Conservation (phyloP, 1,284 basidiomycete species). For the Tremellales sp. region DNA sequence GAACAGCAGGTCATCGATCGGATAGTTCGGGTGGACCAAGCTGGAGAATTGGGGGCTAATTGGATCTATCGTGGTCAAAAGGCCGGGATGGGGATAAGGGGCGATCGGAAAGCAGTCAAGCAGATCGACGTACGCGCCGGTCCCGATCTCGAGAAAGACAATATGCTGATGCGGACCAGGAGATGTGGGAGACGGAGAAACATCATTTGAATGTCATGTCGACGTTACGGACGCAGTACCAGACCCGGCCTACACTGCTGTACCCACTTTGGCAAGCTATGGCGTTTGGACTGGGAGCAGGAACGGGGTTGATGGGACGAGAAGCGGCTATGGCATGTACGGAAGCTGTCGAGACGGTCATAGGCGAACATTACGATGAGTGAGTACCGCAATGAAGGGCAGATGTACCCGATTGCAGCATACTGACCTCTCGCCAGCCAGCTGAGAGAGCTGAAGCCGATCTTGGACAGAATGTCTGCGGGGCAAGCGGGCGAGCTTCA, state of each 20-base stretch:
- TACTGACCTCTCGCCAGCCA: constrained; percentile 21
- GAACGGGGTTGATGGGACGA: constrained; percentile 81
- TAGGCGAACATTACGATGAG: constrained; percentile 98
- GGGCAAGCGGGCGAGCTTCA: constrained; percentile 53
- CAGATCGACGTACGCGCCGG: constrained; percentile 74
- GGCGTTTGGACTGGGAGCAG: constrained; percentile 78
- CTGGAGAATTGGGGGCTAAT: constrained; percentile 88
- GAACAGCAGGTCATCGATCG: constrained; percentile 42
- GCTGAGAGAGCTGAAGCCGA: constrained; percentile 31
- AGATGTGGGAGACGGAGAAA: constrained; percentile 97
- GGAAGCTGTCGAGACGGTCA: constrained; percentile 94
- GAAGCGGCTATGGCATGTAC: constrained; percentile 98
- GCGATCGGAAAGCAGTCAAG: constrained; percentile 59
- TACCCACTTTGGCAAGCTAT: constrained; percentile 78
- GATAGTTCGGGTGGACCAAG: constrained; percentile 78
- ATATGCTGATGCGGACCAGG: constrained; percentile 50
- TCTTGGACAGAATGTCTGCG: constrained; percentile 30
- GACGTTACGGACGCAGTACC: constrained; percentile 75
- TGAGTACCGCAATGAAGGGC: no score
- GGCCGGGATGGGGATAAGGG: constrained; percentile 60
- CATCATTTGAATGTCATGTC: constrained; percentile 85
- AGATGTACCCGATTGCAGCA: background rate
- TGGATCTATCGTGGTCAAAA: constrained; percentile 84
- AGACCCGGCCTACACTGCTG: constrained; percentile 75
- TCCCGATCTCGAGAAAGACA: background rate